Evolutionary conservation across 2,329 filamentous ascomycete species (phyloP).

Genomic region (Endocalyx cinctus): DNA sequence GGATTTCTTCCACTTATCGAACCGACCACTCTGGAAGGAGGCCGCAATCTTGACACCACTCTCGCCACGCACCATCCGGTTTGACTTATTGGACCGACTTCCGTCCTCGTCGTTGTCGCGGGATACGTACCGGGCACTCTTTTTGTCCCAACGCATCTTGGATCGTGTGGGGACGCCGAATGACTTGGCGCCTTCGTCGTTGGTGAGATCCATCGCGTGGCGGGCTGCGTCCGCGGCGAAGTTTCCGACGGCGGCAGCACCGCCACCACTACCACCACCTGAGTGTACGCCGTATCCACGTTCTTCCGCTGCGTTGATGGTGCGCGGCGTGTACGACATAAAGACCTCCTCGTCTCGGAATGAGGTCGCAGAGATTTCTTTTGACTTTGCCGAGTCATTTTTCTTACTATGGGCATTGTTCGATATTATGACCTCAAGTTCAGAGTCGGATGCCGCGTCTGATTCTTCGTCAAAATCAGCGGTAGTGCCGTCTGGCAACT

Average conservation of each 20-base stretch:
- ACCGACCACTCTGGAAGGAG: conserved; percentile 86
- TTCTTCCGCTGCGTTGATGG: conserved; percentile 78
- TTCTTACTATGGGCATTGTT: conserved; percentile 34
- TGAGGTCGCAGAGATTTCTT: conserved; percentile 53
- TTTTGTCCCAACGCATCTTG: conserved; percentile 94
- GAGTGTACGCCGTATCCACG: conserved; percentile 91
- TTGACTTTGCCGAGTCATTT: too few relatives aligned
- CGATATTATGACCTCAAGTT: conserved; percentile 67
- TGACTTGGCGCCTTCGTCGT: conserved; percentile 76
- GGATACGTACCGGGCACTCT: conserved; percentile 89
- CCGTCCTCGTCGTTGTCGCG: conserved; percentile 93
- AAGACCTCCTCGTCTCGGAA: conserved; percentile 87
- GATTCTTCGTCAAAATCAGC: conserved; percentile 19
- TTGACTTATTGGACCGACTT: conserved; percentile 46
- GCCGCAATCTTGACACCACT: conserved; percentile 94
- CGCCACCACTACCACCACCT: conserved; percentile 49
- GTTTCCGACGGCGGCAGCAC: conserved; percentile 58
- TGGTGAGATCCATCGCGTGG: conserved; percentile 86
- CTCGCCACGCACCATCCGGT: conserved; percentile 74
- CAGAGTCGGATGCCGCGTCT: conserved; percentile 56
- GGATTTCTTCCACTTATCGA: conserved; percentile 85
- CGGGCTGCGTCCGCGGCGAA: conserved; percentile 86
- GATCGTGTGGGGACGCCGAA: conserved; percentile 73
- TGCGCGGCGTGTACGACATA: conserved; percentile 91
- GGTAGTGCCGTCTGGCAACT: neutral